Base-by-base conservation (phyloP, 2,329 filamentous ascomycete genomes). In the Basipetospora chlamydospora region DNA sequence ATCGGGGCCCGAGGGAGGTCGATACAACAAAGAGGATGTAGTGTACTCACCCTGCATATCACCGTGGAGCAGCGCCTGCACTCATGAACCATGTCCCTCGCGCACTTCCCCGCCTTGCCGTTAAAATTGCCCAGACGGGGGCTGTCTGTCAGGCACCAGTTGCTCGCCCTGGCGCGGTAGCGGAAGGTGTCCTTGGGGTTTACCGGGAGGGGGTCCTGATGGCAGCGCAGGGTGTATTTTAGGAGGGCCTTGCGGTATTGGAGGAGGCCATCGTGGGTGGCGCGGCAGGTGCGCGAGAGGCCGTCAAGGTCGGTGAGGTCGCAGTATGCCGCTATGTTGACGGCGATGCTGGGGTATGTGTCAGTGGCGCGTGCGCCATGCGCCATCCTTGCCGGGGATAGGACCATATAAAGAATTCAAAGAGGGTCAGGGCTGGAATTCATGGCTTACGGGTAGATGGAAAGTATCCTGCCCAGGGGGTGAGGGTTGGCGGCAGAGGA, bases 271-370 rank as follows among this genome's bases (percentile, higher is more conserved):
- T 69, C 67, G 46, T 82, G 82, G 43, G 93, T 73, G 50, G 82
- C 77, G 35, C 80, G 81, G 54, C 85, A 93, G 38, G 84, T 86
- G 38, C 73, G 73, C 35, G 87, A 82, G 15, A 96, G 73, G 44
- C 79, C 77, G 55, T 93, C 79, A 48, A 95, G 72, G 11, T 83
- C 80, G 55, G 88, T 94, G 35, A 94, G 71, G 54, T 96, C 88
- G 53, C 95, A 74, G 46, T 73, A 70, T 22, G 74, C 70, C 33
- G 82, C 80, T 45, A 95, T 71, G 47, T 79, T 72, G 44, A 76
- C 73, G 47, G 82, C 75, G 51, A 94, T 74, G 48, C 86, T 94
- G 61, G 33, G 17, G n/a, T 11, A 26, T 20, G 33, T 38, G 33
- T 42, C 16, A 35, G 37, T 35, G 22, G 18, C 23, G 26, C 12